Evolutionary conservation across 306 rosid genomes (phyloP).

Genomic region (Ceratonia siliqua): DNA sequence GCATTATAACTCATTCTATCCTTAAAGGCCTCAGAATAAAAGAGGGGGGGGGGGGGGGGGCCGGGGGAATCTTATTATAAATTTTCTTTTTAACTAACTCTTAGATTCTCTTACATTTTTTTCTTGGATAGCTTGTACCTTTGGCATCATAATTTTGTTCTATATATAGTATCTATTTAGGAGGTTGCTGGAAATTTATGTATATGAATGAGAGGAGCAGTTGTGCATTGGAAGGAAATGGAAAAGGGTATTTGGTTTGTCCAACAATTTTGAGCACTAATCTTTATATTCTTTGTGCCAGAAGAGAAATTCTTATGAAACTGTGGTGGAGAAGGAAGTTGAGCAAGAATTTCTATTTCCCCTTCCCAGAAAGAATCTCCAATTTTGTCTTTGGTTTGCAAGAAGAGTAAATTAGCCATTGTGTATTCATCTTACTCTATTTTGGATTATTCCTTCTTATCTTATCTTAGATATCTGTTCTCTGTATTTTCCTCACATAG

Average conservation of each 20-base stretch:
- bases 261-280: not conserved
- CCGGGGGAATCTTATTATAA: no score
- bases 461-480: no score
- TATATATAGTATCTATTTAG: not conserved
- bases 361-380: not conserved
- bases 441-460: no score
- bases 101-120: not conserved
- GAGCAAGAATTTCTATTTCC: not conserved
- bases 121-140: not conserved
- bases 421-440: no score
- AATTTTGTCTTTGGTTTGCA: not conserved
- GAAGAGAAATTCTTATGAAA: not conserved
- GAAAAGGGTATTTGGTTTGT: not conserved
- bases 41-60: not conserved
- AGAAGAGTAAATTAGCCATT: not conserved
- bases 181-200: not conserved
- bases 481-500: no score
- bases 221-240: not conserved
- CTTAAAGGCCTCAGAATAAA: not conserved
- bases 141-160: not conserved
- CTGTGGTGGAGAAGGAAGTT: not conserved
- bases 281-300: not conserved
- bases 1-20: not conserved
- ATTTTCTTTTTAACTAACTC: not conserved
- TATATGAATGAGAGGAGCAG: not conserved